phyloP scores from a whole-genome alignment of 192 early-diverging fungal genomes.

The Obelidium mucronatum region DNA sequence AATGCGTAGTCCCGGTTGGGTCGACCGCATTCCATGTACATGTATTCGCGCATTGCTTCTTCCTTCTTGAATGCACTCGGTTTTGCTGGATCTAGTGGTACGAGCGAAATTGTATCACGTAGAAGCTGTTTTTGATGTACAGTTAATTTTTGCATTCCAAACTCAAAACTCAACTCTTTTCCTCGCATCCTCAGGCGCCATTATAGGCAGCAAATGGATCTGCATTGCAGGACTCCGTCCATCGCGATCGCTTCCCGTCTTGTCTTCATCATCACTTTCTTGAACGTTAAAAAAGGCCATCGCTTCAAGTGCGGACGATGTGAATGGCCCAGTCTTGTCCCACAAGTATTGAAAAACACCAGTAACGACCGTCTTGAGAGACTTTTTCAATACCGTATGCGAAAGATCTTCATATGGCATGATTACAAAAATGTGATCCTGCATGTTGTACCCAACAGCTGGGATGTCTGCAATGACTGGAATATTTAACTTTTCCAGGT shows the following conservation, averaged over 20 bases:
- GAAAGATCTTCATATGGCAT: constrained; percentile 29
- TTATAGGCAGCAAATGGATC: constrained; percentile 1
- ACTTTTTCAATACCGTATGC: constrained; percentile 1
- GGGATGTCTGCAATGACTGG: constrained; percentile 28
- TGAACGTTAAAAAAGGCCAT: constrained; percentile 25
- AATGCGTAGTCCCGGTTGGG: background rate
- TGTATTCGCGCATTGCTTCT: background rate
- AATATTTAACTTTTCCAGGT: constrained; percentile 17
- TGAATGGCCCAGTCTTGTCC: constrained; percentile 8
- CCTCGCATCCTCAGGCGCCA: background rate
- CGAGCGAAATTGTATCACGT: background rate
- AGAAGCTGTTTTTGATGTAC: background rate
- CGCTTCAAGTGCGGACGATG: background rate
- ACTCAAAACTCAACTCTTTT: background rate
- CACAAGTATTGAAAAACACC: constrained; percentile 9
- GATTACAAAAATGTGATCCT: constrained; percentile 29
- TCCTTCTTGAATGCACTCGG: background rate
- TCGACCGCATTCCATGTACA: background rate
- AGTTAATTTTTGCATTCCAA: too few relatives aligned
- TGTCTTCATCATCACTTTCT: background rate
- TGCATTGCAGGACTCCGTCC: background rate
- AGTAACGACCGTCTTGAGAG: background rate
- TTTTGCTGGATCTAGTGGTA: background rate
- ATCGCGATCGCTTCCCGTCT: background rate
- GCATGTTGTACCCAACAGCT: constrained; percentile 35